A percentile compares a stretch with the other conserved stretches of the same genome.
Conservation (phyloP, 805 yeast genomes). For the Sugiyamaella floridensis region DNA sequence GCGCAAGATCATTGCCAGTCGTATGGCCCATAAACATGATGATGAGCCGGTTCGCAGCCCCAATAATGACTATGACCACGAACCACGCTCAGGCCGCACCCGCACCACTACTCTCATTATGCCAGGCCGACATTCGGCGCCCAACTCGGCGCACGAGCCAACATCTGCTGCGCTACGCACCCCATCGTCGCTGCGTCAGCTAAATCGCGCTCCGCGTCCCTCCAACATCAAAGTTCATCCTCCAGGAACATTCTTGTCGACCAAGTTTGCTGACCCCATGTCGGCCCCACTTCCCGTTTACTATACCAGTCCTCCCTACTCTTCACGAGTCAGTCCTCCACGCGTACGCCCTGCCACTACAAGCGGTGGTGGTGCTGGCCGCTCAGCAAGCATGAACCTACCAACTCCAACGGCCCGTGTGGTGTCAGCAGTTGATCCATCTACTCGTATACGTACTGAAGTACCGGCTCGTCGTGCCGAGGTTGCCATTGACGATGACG, state of each 20-base stretch:
- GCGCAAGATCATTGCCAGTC: constrained; percentile 24
- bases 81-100: background rate
- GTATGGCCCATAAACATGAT: constrained; percentile 12
- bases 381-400: background rate
- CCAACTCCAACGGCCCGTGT: constrained; percentile 6
- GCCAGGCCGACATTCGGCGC: background rate
- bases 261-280: constrained; percentile 7
- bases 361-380: background rate
- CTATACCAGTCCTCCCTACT: constrained; percentile 9
- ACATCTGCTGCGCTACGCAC: background rate
- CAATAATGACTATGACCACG: background rate
- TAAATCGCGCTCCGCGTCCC: constrained; percentile 5
- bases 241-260: background rate
- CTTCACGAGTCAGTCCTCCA: constrained; percentile 3
- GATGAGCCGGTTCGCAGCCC: background rate
- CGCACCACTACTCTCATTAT: background rate
- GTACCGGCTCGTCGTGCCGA: background rate
- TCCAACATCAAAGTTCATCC: constrained; percentile 8
- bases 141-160: background rate
- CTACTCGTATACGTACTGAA: background rate
- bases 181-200: constrained; percentile 5
- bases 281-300: constrained; percentile 6
- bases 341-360: constrained; percentile 1
- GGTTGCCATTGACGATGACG: constrained; percentile 5
- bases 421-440: constrained; percentile 2